Evolutionary conservation across 192 early-diverging fungal species (phyloP), one percentile per base, ranked within the genome.

Genomic region (Mortierella alpina): DNA sequence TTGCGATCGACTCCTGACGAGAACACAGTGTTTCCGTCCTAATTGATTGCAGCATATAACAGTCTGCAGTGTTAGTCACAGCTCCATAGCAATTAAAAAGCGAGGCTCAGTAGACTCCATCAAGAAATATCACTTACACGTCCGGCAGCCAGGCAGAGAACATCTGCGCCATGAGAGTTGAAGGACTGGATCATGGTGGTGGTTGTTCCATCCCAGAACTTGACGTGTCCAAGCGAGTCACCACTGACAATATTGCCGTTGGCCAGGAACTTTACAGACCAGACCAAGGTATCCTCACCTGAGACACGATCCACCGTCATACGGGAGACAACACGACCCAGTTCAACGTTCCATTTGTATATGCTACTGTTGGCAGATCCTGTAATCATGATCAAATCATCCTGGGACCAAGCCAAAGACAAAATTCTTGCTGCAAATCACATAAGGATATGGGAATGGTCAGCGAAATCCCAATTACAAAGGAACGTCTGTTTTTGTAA

Each of bases 1-100:
- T 96, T 94, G 55, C 95, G 91, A 77, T 99, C 97, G 3, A 98
- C 94, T 51, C 96, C 97, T 14, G 93, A 90, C 2, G 95, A 92
- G 82, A 91, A 98, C 9, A 99, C 94, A 51, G 84, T 86, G 15
- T 84, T 87, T 11, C 94, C 95, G 20, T 88, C 79, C 40, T 84
- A 51, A 54, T 41, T 11, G 13, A 48, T 17, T 15, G 42, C 0
- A 6, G 58, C 41, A 44, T 44, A 20, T 13, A 47, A 6, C 3
- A 62, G 7, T 8, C 44, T 8, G 6, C 20, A 2, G 60, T 62
- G 46, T 62, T 48, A 62, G 45, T 4, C 17, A n/a, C 44, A 47
- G 40, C n/a, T 55, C 2, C 15, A 55, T 1, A 55, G 14, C 2
- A 8, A 20, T 1, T 20, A n/a, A 55, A 12, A 55, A 55, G 7